A percentile compares a stretch with the other conserved stretches of the same genome.
phyloP scores from a whole-genome alignment of 2,329 filamentous ascomycete genomes.

The Akanthomyces dipterigenus region DNA sequence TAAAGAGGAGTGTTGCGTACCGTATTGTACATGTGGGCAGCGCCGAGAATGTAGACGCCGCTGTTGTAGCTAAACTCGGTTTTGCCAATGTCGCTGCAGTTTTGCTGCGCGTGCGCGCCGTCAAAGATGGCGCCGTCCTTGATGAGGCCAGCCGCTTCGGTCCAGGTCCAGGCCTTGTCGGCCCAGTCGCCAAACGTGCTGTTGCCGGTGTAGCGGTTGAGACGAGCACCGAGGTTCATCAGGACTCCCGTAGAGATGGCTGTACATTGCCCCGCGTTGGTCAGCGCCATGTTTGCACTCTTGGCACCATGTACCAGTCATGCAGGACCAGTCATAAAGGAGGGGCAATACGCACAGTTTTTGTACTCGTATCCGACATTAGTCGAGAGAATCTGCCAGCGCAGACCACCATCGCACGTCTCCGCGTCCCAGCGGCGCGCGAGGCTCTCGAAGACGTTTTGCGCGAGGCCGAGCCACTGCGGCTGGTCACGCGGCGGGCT shows the following conservation, averaged over 20 bases:
- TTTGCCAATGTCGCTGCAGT: slow-evolving; percentile 49
- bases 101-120: slow-evolving; percentile 42
- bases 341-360: slow-evolving; percentile 27
- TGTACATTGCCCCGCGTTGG: slow-evolving; percentile 7
- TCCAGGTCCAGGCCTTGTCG: slow-evolving; percentile 57
- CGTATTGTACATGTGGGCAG: slow-evolving; percentile 58
- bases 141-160: slow-evolving; percentile 48
- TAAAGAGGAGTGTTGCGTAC: slow-evolving; percentile 22
- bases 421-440: slow-evolving; percentile 21
- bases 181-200: slow-evolving; percentile 58
- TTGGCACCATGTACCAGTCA: too few species aligned
- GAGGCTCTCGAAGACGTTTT: slow-evolving; percentile 54
- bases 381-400: slow-evolving; percentile 71
- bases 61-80: slow-evolving; percentile 19
- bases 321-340: background rate
- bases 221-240: slow-evolving; percentile 58
- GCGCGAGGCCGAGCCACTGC: slow-evolving; percentile 65
- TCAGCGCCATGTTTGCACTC: too few species aligned
- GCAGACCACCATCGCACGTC: slow-evolving; percentile 62
- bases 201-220: slow-evolving; percentile 64
- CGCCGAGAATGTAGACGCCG: slow-evolving; percentile 25
- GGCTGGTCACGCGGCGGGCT: slow-evolving; percentile 51
- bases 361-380: slow-evolving; percentile 60
- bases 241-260: slow-evolving; percentile 52
- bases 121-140: slow-evolving; percentile 54